A percentile compares a stretch with the other conserved stretches of the same genome.
Conservation (phyloP, 257 asterid genomes). For the Catharanthus roseus region DNA sequence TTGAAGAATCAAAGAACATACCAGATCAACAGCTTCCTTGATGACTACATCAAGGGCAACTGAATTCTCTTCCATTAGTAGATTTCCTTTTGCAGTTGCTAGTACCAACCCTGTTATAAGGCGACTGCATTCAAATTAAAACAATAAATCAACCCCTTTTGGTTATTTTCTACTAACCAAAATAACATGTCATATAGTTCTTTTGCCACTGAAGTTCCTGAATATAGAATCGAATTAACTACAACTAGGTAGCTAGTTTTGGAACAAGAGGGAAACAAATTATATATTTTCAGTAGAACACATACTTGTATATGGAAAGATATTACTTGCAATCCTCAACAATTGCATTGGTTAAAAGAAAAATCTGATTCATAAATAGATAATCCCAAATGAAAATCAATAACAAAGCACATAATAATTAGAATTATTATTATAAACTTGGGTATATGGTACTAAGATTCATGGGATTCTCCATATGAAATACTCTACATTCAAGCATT, state of each 20-base stretch:
- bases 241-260: not conserved
- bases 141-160: not conserved
- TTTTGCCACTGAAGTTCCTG: no score
- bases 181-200: not conserved
- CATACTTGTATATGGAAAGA: not conserved
- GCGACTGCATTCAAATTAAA: constrained; percentile 20
- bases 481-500: not conserved
- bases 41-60: constrained; percentile 33
- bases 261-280: not conserved
- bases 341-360: no score
- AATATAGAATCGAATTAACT: not conserved
- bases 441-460: not conserved
- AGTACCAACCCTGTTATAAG: no score
- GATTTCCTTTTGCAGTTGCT: no score
- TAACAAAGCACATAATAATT: not conserved
- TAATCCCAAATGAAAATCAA: not conserved
- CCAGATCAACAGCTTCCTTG: constrained; percentile 59
- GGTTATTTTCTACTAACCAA: not conserved
- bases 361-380: not conserved
- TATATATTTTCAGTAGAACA: not conserved
- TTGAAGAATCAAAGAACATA: constrained; percentile 16
- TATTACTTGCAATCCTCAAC: no score
- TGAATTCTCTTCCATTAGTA: constrained; percentile 34
- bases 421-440: not conserved
- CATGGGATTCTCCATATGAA: not conserved